Evolutionary conservation across 108 stramenopile genomes (phyloP).

Genomic region (Thalassiosira profunda): DNA sequence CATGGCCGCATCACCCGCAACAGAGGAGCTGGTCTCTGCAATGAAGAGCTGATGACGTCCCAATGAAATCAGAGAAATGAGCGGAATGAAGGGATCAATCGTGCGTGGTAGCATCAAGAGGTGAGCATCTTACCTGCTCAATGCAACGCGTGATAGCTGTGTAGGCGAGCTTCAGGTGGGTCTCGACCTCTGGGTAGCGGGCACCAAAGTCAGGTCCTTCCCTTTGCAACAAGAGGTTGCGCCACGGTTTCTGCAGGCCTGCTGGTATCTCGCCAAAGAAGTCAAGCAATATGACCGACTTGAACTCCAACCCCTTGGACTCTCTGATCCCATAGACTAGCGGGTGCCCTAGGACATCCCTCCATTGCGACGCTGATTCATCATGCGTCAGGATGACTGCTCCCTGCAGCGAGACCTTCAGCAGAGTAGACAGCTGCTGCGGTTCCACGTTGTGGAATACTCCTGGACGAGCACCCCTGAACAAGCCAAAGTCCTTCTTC

Average conservation of each 20-base stretch:
- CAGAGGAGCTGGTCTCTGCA: conserved; percentile 42
- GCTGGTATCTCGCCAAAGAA: conserved; percentile 53
- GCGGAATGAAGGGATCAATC: no score
- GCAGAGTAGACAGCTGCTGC: conserved; percentile 9
- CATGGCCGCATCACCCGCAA: conserved; percentile 45
- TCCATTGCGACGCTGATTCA: conserved; percentile 23
- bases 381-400: conserved; percentile 55
- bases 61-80: no score
- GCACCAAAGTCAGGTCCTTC: background rate
- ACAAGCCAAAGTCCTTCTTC: conserved; percentile 49
- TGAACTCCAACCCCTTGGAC: conserved; percentile 66
- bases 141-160: conserved; percentile 53
- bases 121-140: no score
- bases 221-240: conserved; percentile 34
- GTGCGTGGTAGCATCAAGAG: no score
- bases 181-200: conserved; percentile 42
- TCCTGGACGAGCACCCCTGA: conserved; percentile 56
- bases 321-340: conserved; percentile 56
- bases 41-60: conserved; percentile 55
- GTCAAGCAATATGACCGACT: conserved; percentile 59
- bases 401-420: conserved; percentile 19
- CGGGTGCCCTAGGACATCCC: conserved; percentile 5
- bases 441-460: conserved; percentile 36
- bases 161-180: conserved; percentile 55
- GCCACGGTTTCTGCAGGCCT: conserved; percentile 54